Conservation (phyloP, 768 basidiomycete species). For the Termitomyces heimii region DNA sequence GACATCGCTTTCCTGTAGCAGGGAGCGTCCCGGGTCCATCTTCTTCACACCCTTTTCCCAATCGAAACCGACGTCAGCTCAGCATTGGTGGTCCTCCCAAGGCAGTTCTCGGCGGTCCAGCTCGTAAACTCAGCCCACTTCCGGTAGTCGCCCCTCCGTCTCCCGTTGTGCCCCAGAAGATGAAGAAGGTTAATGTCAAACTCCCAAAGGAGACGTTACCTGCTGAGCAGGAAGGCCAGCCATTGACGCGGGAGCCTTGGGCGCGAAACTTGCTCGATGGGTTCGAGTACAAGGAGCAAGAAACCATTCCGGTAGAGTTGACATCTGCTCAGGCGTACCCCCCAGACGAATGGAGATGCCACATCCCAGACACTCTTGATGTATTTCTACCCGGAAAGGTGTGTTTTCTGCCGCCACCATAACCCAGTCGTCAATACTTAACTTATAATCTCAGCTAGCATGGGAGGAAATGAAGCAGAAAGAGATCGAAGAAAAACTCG, state of each 20-base stretch:
- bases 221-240: slow-evolving; percentile 34
- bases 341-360: slow-evolving; percentile 51
- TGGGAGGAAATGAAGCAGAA: slow-evolving; percentile 71
- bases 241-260: slow-evolving; percentile 45
- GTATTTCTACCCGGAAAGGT: slow-evolving; percentile 85
- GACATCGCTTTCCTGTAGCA: slow-evolving; percentile 49
- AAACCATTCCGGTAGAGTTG: slow-evolving; percentile 22
- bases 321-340: slow-evolving; percentile 54
- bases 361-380: slow-evolving; percentile 64
- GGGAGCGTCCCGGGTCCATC: slow-evolving; percentile 24
- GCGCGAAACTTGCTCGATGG: slow-evolving; percentile 50
- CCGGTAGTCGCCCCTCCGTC: slow-evolving; percentile 27
- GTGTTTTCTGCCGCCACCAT: slow-evolving; percentile 11
- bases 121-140: slow-evolving; percentile 69
- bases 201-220: slow-evolving; percentile 63
- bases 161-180: slow-evolving; percentile 34
- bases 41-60: slow-evolving; percentile 43
- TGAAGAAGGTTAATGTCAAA: slow-evolving; percentile 65
- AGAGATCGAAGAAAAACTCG: slow-evolving; percentile 76
- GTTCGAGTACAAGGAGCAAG: slow-evolving; percentile 14
- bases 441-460: slow-evolving; percentile 39
- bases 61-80: slow-evolving; percentile 60
- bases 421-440: slow-evolving; percentile 3
- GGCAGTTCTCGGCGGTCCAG: slow-evolving; percentile 75
- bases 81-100: slow-evolving; percentile 88